These are phyloP conservation scores for Globomyces sp. DNA, from an alignment of 371 early-diverging fungal species.

Conservation along the genomic window DNA sequence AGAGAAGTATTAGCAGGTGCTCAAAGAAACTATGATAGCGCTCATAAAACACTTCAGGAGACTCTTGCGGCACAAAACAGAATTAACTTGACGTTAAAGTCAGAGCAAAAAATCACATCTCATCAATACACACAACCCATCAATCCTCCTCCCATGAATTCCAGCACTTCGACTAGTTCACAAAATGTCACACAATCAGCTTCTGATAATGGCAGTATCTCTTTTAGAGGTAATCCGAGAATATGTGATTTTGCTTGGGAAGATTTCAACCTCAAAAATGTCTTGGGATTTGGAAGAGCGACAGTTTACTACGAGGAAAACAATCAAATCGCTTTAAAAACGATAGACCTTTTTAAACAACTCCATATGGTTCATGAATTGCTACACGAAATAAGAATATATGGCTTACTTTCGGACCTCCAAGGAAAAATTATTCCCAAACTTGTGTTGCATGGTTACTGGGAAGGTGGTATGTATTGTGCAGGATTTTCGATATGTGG, in stretches of 20 bases:
- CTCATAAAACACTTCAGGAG: constrained; percentile 4
- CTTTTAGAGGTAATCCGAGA: not conserved
- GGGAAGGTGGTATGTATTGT: constrained; percentile 13
- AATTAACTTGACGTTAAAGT: not conserved
- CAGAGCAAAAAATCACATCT: constrained; percentile 5
- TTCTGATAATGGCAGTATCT: not conserved
- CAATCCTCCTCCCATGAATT: not conserved
- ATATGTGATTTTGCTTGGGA: not conserved
- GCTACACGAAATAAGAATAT: not conserved
- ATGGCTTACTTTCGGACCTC: not conserved
- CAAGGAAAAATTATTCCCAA: not conserved
- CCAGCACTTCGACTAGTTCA: not conserved
- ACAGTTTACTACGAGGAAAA: not conserved
- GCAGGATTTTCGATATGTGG: constrained; percentile 5
- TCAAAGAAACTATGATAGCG: not conserved
- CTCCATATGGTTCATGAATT: not conserved
- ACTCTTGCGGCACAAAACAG: constrained; percentile 3
- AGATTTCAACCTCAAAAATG: not conserved
- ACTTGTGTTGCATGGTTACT: constrained; percentile 2
- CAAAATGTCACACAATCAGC: not conserved
- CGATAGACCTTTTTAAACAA: not conserved
- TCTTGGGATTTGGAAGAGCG: not conserved
- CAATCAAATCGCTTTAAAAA: not conserved
- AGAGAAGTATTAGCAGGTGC: not conserved
- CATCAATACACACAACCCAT: not conserved